Conservation (phyloP, 2,329 filamentous ascomycete genomes). For the Beauveria sp. region DNA sequence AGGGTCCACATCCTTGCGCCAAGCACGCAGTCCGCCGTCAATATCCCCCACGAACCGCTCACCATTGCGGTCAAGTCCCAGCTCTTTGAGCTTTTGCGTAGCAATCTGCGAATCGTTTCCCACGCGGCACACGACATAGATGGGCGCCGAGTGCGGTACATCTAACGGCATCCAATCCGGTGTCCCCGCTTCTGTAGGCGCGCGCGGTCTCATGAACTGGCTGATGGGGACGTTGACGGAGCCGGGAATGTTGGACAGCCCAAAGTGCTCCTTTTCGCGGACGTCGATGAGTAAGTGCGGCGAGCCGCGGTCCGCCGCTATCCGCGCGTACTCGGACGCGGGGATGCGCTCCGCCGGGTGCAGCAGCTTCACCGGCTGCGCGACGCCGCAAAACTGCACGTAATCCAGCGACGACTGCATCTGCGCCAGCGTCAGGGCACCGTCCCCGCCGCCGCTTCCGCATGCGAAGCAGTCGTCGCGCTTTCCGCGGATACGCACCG, state of each 20-base stretch:
- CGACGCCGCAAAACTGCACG: conserved; percentile 72
- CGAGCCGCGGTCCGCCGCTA: conserved; percentile 11
- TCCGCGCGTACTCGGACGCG: conserved; percentile 48
- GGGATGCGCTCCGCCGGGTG: conserved; percentile 59
- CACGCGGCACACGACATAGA: conserved; percentile 66
- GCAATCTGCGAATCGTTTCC: conserved; percentile 75
- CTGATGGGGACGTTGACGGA: conserved; percentile 61
- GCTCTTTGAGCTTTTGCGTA: conserved; percentile 55
- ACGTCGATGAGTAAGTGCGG: conserved; percentile 68
- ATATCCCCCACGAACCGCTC: conserved; percentile 60
- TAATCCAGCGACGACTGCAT: conserved; percentile 68
- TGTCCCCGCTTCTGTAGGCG: conserved; percentile 16
- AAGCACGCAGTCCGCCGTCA: conserved; percentile 62
- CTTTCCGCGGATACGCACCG: conserved; percentile 63
- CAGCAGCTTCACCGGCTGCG: conserved; percentile 48
- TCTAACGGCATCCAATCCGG: conserved; percentile 31
- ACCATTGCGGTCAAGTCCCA: conserved; percentile 45
- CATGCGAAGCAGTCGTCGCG: conserved; percentile 71
- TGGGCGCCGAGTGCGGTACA: conserved; percentile 38
- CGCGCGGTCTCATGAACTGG: conserved; percentile 44
- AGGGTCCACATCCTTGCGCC: conserved; percentile 61
- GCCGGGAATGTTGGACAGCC: conserved; percentile 66
- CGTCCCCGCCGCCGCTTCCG: conserved; percentile 45
- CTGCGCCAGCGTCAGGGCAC: conserved; percentile 50
- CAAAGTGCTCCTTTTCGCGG: conserved; percentile 75